Evolutionary conservation across 2,329 filamentous ascomycete genomes (phyloP).

Genomic region (Fusarium sp.): DNA sequence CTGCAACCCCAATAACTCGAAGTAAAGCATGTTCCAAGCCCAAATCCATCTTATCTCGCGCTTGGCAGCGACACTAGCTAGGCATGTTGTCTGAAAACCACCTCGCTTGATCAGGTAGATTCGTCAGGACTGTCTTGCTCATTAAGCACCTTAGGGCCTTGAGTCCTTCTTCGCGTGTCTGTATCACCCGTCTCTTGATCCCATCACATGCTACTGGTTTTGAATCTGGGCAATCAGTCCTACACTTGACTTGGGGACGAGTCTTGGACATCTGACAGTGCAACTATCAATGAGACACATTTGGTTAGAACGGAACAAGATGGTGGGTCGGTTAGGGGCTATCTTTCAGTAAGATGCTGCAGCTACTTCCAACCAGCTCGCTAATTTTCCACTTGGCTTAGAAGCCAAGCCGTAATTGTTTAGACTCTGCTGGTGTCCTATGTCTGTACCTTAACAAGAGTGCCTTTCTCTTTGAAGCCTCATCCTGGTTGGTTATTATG

Average conservation of each 20-base stretch:
- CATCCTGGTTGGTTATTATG: not conserved
- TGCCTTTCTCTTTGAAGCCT: constrained; percentile 1
- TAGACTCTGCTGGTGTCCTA: constrained; percentile 10
- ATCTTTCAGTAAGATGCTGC: constrained; percentile 31
- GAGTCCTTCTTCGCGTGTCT: not conserved
- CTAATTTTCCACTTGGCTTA: constrained; percentile 26
- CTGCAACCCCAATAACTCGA: constrained; percentile 5
- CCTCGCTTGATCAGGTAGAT: not conserved
- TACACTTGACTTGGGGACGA: constrained; percentile 30
- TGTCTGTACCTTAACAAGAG: constrained; percentile 22
- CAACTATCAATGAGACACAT: constrained; percentile 35
- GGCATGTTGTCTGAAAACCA: not conserved
- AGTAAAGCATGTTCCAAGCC: constrained; percentile 18
- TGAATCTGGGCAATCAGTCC: constrained; percentile 22
- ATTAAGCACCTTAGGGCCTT: constrained; percentile 5
- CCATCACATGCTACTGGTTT: constrained; percentile 29
- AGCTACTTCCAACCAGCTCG: constrained; percentile 36
- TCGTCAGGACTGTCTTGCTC: not conserved
- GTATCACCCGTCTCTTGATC: constrained; percentile 8
- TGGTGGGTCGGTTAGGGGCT: constrained; percentile 29
- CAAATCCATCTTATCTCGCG: constrained; percentile 23
- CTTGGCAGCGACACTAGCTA: constrained; percentile 3
- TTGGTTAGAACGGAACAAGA: constrained; percentile 26
- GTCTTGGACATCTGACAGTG: constrained; percentile 38
- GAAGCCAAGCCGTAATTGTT: constrained; percentile 24